Percentiles rank a stretch among this genome's conserved stretches.
These are phyloP conservation scores for Mortierella sp. DNA, from an alignment of 371 early-diverging fungal genomes.

Conservation along the genomic window DNA sequence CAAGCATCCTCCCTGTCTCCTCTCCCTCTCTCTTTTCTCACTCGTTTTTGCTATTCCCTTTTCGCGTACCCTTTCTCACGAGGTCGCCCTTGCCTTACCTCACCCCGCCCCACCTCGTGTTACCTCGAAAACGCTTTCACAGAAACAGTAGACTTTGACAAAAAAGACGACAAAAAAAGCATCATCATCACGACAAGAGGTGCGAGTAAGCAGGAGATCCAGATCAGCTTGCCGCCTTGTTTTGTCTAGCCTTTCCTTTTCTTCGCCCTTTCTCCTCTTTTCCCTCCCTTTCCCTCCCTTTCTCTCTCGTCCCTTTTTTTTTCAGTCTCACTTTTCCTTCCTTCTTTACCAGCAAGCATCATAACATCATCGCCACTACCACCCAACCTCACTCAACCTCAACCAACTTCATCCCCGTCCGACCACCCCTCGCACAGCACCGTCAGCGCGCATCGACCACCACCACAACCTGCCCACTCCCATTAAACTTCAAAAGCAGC, in stretches of 20 bases:
- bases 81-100: not conserved
- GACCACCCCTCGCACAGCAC: not conserved
- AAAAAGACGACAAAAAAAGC: not conserved
- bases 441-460: slow-evolving; percentile 3
- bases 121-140: not conserved
- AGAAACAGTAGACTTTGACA: not conserved
- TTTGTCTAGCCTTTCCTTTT: not conserved
- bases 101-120: not conserved
- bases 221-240: not conserved
- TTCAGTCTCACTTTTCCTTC: not conserved
- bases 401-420: not conserved
- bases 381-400: not conserved
- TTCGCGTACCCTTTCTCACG: not conserved
- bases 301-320: not conserved
- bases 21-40: not conserved
- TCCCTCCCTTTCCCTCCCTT: not conserved
- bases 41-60: not conserved
- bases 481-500: not conserved
- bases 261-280: not conserved
- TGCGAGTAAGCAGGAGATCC: not conserved
- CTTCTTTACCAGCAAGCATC: not conserved
- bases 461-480: not conserved
- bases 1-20: not conserved
- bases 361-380: not conserved
- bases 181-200: not conserved